These are phyloP conservation scores for Hypholoma fasciculare DNA, from an alignment of 768 basidiomycete genomes.

Conservation along the genomic window DNA sequence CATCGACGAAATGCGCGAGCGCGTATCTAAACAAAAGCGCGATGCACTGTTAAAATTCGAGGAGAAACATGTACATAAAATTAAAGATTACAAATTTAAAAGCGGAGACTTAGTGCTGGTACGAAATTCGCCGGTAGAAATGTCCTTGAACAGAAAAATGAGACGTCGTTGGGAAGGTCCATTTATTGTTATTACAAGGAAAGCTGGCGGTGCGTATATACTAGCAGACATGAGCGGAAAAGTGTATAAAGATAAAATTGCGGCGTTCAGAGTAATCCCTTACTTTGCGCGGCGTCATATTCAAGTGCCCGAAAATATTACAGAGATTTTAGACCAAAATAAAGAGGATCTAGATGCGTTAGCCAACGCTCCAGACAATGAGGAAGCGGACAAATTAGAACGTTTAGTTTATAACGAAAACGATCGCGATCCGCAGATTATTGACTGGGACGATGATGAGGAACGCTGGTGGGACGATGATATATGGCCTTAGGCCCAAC, in stretches of 20 bases:
- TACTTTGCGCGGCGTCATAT: constrained; percentile 9
- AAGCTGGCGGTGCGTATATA: constrained; percentile 14
- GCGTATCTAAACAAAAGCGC: constrained; percentile 3
- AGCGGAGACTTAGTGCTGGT: constrained; percentile 4
- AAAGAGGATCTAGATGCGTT: no score
- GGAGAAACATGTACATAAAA: neutral
- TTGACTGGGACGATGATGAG: no score
- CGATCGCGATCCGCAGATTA: no score
- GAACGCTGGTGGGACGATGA: no score
- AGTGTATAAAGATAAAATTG: constrained; percentile 10
- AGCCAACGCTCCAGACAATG: no score
- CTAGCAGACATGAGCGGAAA: constrained; percentile 14
- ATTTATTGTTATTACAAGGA: constrained; percentile 18
- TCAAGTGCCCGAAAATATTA: neutral
- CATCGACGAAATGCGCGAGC: constrained; percentile 17
- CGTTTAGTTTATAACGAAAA: no score
- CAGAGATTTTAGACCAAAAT: neutral
- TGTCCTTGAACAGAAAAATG: constrained; percentile 22
- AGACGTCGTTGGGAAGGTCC: constrained; percentile 25
- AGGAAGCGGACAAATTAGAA: no score
- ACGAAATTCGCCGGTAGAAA: constrained; percentile 12
- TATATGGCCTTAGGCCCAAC: no score
- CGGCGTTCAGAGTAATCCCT: constrained; percentile 10
- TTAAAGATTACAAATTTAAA: neutral
- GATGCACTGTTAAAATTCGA: neutral